These are phyloP conservation scores for Hordeum pubiflorum DNA, from an alignment of 202 grass and related monocot genomes.

Conservation along the genomic window DNA sequence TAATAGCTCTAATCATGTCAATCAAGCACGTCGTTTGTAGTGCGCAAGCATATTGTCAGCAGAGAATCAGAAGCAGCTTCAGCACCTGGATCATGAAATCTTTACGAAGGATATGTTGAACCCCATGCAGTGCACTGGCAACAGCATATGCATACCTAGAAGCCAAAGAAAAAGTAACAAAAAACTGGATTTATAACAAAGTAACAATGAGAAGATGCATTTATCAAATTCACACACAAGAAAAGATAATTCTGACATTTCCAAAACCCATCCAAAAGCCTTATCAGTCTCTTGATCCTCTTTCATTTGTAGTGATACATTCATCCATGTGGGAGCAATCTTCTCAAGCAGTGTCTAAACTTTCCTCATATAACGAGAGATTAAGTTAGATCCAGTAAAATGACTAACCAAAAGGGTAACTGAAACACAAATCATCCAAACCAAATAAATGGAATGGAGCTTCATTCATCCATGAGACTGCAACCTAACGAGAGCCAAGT, in stretches of 20 bases:
- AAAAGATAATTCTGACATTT: slow-evolving; percentile 60
- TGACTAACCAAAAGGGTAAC: slow-evolving; percentile 1
- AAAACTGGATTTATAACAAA: slow-evolving; percentile 12
- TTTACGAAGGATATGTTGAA: slow-evolving; percentile 91
- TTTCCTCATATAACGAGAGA: not conserved
- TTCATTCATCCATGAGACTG: not conserved
- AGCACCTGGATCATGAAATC: slow-evolving; percentile 97
- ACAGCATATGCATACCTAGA: slow-evolving; percentile 92
- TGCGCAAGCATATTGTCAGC: not conserved
- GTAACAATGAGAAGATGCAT: slow-evolving; percentile 13
- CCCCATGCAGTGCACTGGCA: slow-evolving; percentile 93
- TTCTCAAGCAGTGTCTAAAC: slow-evolving; percentile 69
- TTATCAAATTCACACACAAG: not conserved
- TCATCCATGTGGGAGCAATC: slow-evolving; percentile 99
- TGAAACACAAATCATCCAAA: not conserved
- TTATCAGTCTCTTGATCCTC: slow-evolving; percentile 85
- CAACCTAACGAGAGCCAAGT: not conserved
- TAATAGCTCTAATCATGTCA: slow-evolving; percentile 14
- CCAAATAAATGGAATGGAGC: not conserved
- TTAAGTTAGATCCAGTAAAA: not conserved
- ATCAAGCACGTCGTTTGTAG: not conserved
- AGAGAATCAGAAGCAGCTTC: not conserved
- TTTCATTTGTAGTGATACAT: slow-evolving; percentile 93
- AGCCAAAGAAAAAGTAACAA: slow-evolving; percentile 15
- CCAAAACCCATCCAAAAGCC: slow-evolving; percentile 90